These are phyloP conservation scores for Acacia pycnantha DNA, from an alignment of 331 rosid genomes.

Conservation along the genomic window DNA sequence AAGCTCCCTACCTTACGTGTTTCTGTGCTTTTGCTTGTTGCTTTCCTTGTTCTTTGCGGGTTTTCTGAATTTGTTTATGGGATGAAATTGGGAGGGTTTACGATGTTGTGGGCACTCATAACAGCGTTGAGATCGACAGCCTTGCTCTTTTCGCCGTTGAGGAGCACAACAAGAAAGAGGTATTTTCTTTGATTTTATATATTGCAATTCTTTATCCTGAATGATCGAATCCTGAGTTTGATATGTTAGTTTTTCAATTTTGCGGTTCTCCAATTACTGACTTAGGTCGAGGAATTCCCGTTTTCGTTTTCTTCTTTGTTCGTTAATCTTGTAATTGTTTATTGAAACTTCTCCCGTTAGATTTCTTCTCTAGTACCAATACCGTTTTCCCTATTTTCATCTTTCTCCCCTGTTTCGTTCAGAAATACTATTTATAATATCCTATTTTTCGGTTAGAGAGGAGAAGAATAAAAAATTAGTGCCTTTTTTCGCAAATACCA, in stretches of 20 bases:
- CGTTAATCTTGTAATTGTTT: neutral
- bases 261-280: neutral
- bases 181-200: neutral
- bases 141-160: conserved; percentile 61
- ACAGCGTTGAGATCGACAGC: conserved; percentile 37
- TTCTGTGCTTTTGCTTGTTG: neutral
- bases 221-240: neutral
- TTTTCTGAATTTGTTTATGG: conserved; percentile 8
- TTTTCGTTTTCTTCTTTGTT: neutral
- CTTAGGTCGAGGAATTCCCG: neutral
- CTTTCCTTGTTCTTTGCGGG: conserved; percentile 19
- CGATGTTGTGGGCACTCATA: conserved; percentile 28
- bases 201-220: neutral
- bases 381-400: neutral
- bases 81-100: conserved; percentile 29
- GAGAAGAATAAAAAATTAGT: neutral
- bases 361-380: too few relatives aligned
- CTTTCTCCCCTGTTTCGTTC: neutral
- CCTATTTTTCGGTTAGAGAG: neutral
- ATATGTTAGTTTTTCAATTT: neutral
- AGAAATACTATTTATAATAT: neutral
- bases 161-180: conserved; percentile 61
- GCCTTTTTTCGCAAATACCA: neutral
- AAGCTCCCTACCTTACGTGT: conserved; percentile 6
- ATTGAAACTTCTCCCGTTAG: neutral